Conservation (phyloP, 371 early-diverging fungal genomes). For the Lichtheimia ornata region DNA sequence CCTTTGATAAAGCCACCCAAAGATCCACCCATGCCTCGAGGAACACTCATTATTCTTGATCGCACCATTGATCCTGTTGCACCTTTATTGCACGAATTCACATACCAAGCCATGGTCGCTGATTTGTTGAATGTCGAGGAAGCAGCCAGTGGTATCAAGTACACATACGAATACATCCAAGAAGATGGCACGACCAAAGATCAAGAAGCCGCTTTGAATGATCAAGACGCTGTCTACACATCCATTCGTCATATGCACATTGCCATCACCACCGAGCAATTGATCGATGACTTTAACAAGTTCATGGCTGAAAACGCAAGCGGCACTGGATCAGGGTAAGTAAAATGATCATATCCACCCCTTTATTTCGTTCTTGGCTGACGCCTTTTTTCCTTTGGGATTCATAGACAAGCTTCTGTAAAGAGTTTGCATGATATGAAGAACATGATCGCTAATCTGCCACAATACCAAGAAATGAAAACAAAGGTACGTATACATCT, state of each 20-base stretch:
- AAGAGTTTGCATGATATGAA: constrained; percentile 84
- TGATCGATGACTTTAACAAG: constrained; percentile 80
- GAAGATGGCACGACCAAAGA: constrained; percentile 56
- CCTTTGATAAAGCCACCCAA: constrained; percentile 45
- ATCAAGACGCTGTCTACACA: constrained; percentile 75
- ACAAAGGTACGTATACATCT: constrained; percentile 46
- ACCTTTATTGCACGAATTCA: constrained; percentile 92
- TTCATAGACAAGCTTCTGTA: constrained; percentile 51
- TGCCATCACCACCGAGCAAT: constrained; percentile 83
- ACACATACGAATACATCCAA: constrained; percentile 62
- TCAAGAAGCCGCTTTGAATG: constrained; percentile 66
- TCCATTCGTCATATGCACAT: constrained; percentile 92
- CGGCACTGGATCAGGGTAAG: constrained; percentile 40
- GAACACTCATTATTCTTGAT: constrained; percentile 84
- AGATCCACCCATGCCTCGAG: constrained; percentile 66
- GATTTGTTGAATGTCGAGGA: constrained; percentile 83
- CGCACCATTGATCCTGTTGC: constrained; percentile 85
- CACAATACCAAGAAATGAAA: constrained; percentile 93
- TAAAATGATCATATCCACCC: not conserved
- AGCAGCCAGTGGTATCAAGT: constrained; percentile 56
- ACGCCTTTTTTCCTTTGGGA: not conserved
- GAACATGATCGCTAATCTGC: constrained; percentile 84
- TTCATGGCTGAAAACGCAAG: constrained; percentile 68
- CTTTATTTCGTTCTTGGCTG: not conserved
- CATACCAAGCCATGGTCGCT: constrained; percentile 92